Evolutionary conservation across 352 stramenopile genomes (phyloP).

Genomic region (Pythium folliculosum): DNA sequence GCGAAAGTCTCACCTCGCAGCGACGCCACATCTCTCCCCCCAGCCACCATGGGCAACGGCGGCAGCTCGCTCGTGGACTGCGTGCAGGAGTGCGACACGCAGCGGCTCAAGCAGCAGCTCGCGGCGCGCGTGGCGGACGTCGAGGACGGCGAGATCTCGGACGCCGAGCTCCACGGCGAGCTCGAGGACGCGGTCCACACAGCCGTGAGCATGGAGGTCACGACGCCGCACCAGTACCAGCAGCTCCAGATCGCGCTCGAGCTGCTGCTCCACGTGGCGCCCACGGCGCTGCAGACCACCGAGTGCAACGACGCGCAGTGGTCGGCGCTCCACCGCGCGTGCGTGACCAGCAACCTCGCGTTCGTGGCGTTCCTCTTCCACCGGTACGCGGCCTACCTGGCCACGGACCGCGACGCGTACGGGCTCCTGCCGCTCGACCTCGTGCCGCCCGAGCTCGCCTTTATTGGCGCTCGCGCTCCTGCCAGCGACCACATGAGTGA

Average conservation of each 20-base stretch:
- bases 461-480: conserved; percentile 5
- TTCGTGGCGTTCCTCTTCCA: conserved; percentile 59
- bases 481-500: conserved; percentile 17
- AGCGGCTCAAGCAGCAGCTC: conserved; percentile 47
- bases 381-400: conserved; percentile 32
- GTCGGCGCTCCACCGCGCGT: conserved; percentile 57
- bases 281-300: conserved; percentile 17
- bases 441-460: conserved; percentile 51
- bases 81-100: conserved; percentile 54
- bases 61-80: conserved; percentile 44
- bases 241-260: conserved; percentile 66
- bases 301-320: conserved; percentile 41
- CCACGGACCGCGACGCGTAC: conserved; percentile 47
- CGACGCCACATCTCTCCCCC: neutral
- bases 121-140: conserved; percentile 22
- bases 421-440: conserved; percentile 58
- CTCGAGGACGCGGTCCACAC: conserved; percentile 61
- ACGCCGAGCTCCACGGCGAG: conserved; percentile 32
- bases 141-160: conserved; percentile 17
- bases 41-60: conserved; percentile 22
- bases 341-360: conserved; percentile 56
- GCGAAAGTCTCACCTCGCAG: neutral
- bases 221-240: conserved; percentile 58
- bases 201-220: conserved; percentile 55
- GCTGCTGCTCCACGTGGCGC: conserved; percentile 42